A percentile compares a stretch with the other conserved stretches of the same genome.
Evolutionary conservation across 177 flowering plant genomes (phyloP).

Genomic region (Vitis hybrid): DNA sequence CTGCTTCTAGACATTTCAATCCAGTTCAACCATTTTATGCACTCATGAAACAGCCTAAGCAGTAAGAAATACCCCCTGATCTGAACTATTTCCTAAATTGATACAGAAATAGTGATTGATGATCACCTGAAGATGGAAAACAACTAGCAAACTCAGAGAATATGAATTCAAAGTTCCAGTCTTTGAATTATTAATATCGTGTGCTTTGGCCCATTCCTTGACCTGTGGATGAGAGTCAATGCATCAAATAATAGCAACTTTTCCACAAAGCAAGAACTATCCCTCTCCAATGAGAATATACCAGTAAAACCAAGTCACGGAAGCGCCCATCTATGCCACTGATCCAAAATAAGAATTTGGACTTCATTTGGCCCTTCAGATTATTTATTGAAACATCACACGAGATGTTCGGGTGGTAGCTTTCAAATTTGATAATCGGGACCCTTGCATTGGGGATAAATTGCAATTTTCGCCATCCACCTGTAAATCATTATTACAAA

Average conservation of each 20-base stretch:
- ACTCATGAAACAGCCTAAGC: neutral
- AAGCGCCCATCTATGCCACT: conserved; percentile 77
- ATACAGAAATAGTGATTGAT: neutral
- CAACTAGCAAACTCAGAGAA: conserved; percentile 69
- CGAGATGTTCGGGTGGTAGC: conserved; percentile 44
- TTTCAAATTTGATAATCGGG: conserved; percentile 73
- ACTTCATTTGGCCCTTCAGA: conserved; percentile 71
- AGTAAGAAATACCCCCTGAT: neutral
- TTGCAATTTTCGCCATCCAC: conserved; percentile 40
- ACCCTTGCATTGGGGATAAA: conserved; percentile 72
- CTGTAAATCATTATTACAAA: conserved; percentile 35
- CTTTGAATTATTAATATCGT: conserved; percentile 72
- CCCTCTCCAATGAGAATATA: conserved; percentile 14
- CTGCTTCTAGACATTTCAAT: no score
- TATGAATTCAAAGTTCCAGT: conserved; percentile 81
- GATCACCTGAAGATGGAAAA: conserved; percentile 94
- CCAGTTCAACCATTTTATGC: no score
- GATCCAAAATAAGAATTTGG: conserved; percentile 77
- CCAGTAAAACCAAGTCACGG: conserved; percentile 88
- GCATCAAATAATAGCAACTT: conserved; percentile 5
- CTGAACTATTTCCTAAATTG: neutral
- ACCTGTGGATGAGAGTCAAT: conserved; percentile 52
- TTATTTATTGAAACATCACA: conserved; percentile 90
- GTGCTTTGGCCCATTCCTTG: conserved; percentile 96
- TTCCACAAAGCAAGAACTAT: neutral